Conservation (phyloP, 192 early-diverging fungal genomes). For the Allomyces macrogynus region DNA sequence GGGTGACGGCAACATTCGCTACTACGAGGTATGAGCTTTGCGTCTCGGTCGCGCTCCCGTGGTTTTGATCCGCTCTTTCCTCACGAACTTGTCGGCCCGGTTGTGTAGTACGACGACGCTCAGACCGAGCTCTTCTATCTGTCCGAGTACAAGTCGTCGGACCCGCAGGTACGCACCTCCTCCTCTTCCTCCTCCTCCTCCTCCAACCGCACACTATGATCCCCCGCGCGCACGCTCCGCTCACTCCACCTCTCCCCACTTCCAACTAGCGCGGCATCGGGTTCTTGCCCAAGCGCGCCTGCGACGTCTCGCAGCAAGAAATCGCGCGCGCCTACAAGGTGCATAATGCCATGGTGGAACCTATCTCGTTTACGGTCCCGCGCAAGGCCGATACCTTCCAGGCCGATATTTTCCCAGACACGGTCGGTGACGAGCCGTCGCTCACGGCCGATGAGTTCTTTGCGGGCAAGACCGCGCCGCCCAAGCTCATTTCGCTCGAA, state of each 20-base stretch:
- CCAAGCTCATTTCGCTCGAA: background rate
- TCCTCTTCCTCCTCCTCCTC: too few species aligned
- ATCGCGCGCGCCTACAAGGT: constrained; percentile 90
- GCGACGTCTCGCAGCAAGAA: constrained; percentile 71
- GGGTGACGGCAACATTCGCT: constrained; percentile 41
- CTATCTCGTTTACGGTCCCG: constrained; percentile 91
- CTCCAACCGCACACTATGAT: too few species aligned
- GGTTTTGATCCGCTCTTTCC: too few species aligned
- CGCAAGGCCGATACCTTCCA: constrained; percentile 91
- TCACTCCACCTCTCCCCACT: too few species aligned
- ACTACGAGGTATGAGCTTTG: constrained; percentile 82
- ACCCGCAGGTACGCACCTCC: constrained; percentile 34
- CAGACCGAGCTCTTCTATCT: constrained; percentile 49
- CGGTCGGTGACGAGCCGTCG: constrained; percentile 53
- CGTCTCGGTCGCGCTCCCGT: too few species aligned
- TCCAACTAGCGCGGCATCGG: constrained; percentile 55
- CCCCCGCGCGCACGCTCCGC: too few species aligned
- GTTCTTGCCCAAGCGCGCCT: constrained; percentile 80
- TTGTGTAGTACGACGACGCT: constrained; percentile 54
- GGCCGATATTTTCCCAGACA: constrained; percentile 81
- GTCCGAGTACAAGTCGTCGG: constrained; percentile 71
- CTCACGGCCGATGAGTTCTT: constrained; percentile 87
- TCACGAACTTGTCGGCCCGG: too few species aligned
- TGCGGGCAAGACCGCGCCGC: constrained; percentile 4
- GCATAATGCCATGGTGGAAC: constrained; percentile 68